Base-by-base conservation (phyloP, 352 stramenopile genomes). In the Globisporangium carolinianum region DNA sequence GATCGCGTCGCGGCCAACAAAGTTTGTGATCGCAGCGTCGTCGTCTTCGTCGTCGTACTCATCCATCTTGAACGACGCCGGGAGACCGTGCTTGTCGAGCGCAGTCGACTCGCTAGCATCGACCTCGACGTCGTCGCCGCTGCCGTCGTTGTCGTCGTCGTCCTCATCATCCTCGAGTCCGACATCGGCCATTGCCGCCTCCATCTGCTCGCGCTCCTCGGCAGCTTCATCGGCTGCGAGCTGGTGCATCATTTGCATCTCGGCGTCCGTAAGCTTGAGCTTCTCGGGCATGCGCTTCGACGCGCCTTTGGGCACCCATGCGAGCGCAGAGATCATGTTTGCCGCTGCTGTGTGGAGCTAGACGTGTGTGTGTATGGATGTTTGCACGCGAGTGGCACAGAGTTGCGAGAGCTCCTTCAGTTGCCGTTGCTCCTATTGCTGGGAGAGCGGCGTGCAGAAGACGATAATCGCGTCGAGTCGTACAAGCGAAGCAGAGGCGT, bases 1-100 rank as follows among this genome's bases (percentile, higher is more conserved):
- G 50, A 63, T 59, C 18, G 57, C 62, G 38, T 80, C 73, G 45
- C 65, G 66, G 17, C 76, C 73, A 49, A 89, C 65, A 59, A 90
- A 94, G 56, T 83, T 92, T 50, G 83, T 86, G 50, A 95, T 89
- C 37, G 81, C 81, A 9, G 69, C 83, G 48, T 94, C 83, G 57
- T 94, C 75, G 55, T 89, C 83, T 58, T 94, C 83, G 6, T 94
- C 83, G 55, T 95, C 84, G 67, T 96, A 94, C 52, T 95, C 79
- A 60, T 95, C 83, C 83, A 94, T 94, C 63, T 87, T 86, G 67
- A 96, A 92, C 41, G 64, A 77, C 9, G 73, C 57, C 9, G 85
- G 81, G 58, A 91, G 65, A 4, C 76, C 76, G 47, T 84, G 66
- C 51, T 67, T 69, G 51, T 81, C 69, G 15, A 67, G 64, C 10